Percentiles rank a stretch among this genome's conserved stretches.
These are phyloP conservation scores for Leptographium flavum DNA, from an alignment of 2,329 filamentous ascomycete species.

Conservation along the genomic window DNA sequence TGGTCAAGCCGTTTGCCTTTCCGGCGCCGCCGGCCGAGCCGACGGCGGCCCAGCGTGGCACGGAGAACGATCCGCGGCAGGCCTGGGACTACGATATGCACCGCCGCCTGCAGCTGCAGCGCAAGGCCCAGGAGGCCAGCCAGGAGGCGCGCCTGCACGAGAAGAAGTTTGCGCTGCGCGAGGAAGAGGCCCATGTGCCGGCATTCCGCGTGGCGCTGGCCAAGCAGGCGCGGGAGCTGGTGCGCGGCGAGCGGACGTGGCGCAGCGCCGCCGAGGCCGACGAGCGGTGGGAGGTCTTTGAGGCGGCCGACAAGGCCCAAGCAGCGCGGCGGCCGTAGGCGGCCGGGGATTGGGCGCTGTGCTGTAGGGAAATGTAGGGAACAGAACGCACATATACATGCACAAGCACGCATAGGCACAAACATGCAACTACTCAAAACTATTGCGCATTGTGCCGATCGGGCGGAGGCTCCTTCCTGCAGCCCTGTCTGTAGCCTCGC, in stretches of 20 bases:
- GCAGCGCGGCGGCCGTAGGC: background rate
- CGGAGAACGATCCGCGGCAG: conserved; percentile 16
- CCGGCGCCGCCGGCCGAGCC: conserved; percentile 53
- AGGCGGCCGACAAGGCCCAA: background rate
- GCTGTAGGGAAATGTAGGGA: too few species aligned
- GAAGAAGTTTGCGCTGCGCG: conserved; percentile 16
- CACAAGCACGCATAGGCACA: too few species aligned
- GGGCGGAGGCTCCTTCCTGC: too few species aligned
- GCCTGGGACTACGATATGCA: conserved; percentile 52
- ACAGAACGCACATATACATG: too few species aligned
- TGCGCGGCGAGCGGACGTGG: conserved; percentile 50
- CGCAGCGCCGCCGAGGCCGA: conserved; percentile 17
- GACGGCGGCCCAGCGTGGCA: conserved; percentile 2
- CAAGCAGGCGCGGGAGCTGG: conserved; percentile 47
- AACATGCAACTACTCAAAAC: too few species aligned
- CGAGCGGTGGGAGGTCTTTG: background rate
- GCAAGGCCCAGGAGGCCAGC: conserved; percentile 16
- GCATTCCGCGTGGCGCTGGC: conserved; percentile 27
- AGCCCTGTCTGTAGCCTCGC: background rate
- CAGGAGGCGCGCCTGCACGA: conserved; percentile 11
- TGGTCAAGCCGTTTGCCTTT: conserved; percentile 79
- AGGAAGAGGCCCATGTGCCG: conserved; percentile 20
- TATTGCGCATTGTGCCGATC: too few species aligned
- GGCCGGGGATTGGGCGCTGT: too few species aligned
- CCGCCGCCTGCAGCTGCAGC: conserved; percentile 15